These are phyloP conservation scores for Sanghuangporus baumii DNA, from an alignment of 1,284 basidiomycete genomes.

Conservation along the genomic window DNA sequence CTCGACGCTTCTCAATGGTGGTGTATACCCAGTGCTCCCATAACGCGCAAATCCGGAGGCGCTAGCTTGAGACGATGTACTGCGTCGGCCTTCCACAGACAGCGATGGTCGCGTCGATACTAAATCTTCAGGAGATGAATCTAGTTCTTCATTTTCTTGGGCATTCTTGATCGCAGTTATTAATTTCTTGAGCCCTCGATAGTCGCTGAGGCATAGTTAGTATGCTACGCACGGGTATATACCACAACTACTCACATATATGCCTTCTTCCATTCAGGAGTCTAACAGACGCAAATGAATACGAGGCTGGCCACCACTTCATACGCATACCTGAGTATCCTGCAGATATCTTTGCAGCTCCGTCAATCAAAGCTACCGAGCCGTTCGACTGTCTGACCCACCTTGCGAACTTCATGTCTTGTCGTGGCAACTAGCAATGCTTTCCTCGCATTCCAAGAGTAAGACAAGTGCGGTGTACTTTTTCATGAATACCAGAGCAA, in stretches of 20 bases:
- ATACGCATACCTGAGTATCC: constrained; percentile 54
- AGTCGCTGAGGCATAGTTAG: constrained; percentile 45
- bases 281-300: constrained; percentile 34
- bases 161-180: constrained; percentile 52
- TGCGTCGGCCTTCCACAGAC: constrained; percentile 3
- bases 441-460: neutral
- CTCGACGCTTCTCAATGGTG: neutral
- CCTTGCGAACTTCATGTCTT: constrained; percentile 12
- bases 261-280: constrained; percentile 76
- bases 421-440: neutral
- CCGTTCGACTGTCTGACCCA: neutral
- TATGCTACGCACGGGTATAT: constrained; percentile 2
- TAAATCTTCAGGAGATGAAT: constrained; percentile 4
- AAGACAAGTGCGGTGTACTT: neutral
- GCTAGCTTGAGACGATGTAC: neutral
- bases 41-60: neutral
- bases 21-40: constrained; percentile 12
- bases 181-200: constrained; percentile 63
- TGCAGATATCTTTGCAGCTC: constrained; percentile 47
- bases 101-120: neutral
- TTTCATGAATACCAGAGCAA: neutral
- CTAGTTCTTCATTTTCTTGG: constrained; percentile 28
- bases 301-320: neutral
- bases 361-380: neutral
- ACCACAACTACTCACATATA: constrained; percentile 56